These are phyloP conservation scores for Bolboschoenus planiculmis DNA, from an alignment of 176 grass and related monocot genomes.

Conservation along the genomic window DNA sequence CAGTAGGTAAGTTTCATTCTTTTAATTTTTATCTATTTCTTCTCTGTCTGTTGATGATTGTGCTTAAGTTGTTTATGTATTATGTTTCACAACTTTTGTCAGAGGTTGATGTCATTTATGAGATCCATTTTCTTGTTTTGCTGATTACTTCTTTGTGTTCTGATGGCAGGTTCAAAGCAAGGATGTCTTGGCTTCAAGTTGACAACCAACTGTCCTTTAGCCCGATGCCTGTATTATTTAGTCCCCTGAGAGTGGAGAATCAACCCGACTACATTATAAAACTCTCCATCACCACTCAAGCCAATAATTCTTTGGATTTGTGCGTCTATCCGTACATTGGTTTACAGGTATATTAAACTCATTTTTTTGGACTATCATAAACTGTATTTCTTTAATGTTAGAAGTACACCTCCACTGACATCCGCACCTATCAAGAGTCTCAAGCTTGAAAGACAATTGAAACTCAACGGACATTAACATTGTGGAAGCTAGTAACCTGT, in stretches of 20 bases:
- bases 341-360: constrained; percentile 56
- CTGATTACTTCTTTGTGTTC: constrained; percentile 8
- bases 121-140: constrained; percentile 15
- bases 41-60: constrained; percentile 1
- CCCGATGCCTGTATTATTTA: constrained; percentile 91
- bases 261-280: constrained; percentile 67
- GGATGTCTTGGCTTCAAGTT: constrained; percentile 79
- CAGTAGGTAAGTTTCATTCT: constrained; percentile 47
- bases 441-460: constrained; percentile 17
- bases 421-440: neutral
- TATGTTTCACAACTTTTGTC: neutral
- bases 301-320: constrained; percentile 88
- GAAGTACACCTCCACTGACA: neutral
- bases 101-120: neutral
- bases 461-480: neutral
- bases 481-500: neutral
- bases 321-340: constrained; percentile 90
- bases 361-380: neutral
- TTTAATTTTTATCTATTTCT: neutral
- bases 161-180: constrained; percentile 64
- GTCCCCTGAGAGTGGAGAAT: constrained; percentile 62
- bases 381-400: neutral
- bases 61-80: neutral
- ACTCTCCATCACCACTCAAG: constrained; percentile 81
- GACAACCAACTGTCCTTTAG: constrained; percentile 93